Evolutionary conservation across 192 early-diverging fungal species (phyloP), one percentile per base, ranked within the genome.

Genomic region (Entomortierella chlamydospora): DNA sequence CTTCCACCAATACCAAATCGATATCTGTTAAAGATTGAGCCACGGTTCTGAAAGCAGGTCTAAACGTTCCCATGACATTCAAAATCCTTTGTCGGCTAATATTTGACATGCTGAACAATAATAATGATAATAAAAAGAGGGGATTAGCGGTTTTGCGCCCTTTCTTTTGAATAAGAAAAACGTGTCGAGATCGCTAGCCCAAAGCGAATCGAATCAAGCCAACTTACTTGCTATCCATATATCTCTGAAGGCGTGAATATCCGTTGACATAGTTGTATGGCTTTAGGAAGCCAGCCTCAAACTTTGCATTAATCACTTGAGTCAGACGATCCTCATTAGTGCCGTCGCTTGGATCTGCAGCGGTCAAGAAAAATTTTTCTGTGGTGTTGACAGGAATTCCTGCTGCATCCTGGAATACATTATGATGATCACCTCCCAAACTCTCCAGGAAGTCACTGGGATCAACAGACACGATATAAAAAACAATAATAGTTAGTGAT

Each of bases 201-300:
- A n/a, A n/a, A n/a, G n/a, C n/a, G n/a, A n/a, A n/a, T n/a, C n/a
- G n/a, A n/a, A n/a, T n/a, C n/a, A 31, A 37, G 33, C 20, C 12
- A 30, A 26, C 83, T 76, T 83, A 87, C 88, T 94, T 85, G 57
- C 85, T 86, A 62, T 97, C 96, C 96, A 98, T 97, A 83, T 95
- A 97, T 62, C 82, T 78, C 69, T 96, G 95, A 61, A 98, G 86
- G 31, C 95, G 85, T 9, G 95, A 87, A 80, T 98, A 98, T 2
- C 93, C 93, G 72, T 90, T 94, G 71, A 95, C 91, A 81, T 97
- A 97, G 85, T 98, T 96, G 88, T 96, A 96, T n/a, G 97, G 97
- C 81, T 95, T 96, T 49, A 98, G 84, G 67, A 97, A 89, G 0
- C 97, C 97, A 0, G 97, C 97, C 65, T 98, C 95, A 62, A 94